Base-by-base conservation (phyloP, 768 basidiomycete species). In the Clavaria fumosa region DNA sequence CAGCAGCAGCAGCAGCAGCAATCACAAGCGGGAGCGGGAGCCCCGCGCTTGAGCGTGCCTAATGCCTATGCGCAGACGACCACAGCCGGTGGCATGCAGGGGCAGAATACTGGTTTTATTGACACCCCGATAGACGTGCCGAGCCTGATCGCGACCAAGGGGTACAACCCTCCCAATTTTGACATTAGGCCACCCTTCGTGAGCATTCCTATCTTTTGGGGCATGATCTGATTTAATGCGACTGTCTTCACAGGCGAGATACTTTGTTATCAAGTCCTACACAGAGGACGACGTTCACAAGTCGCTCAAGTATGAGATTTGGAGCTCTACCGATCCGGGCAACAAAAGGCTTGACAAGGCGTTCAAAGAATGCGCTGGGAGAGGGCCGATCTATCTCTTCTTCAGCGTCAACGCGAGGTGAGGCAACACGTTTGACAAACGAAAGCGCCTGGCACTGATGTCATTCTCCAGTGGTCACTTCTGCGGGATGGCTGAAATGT, bases 201-300 rank as follows among this genome's bases (percentile, higher is more conserved):
- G 44, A 46, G 80, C 66, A 21, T 22, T 19, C 21, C 28, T 21
- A n/a, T n/a, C n/a, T n/a, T n/a, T n/a, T n/a, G n/a, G n/a, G n/a
- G n/a, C n/a, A n/a, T n/a, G n/a, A n/a, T n/a, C n/a, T n/a, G n/a
- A n/a, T n/a, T n/a, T n/a, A n/a, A n/a, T n/a, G n/a, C 15, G 31
- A 18, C 31, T 18, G 33, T 43, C 11, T 24, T 30, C 10, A 4
- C 42, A 88, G 78, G 89, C 93, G 3, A 70, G 91, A 11, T 97
- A 69, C 61, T 96, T 96, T 51, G 93, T 97, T 22, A 97, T 99
- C 67, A 99, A 99, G 56, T 93, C 88, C 0, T 99, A 91, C 59
- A 97, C 95, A 1, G 93, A 97, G 56, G 95, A 96, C 50, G 93
- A 99, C 51, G 93, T 99, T 1, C 93, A 97, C 62, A 99, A 99